These are phyloP conservation scores for Sutorius eximius DNA, from an alignment of 1,284 basidiomycete genomes.

Conservation along the genomic window DNA sequence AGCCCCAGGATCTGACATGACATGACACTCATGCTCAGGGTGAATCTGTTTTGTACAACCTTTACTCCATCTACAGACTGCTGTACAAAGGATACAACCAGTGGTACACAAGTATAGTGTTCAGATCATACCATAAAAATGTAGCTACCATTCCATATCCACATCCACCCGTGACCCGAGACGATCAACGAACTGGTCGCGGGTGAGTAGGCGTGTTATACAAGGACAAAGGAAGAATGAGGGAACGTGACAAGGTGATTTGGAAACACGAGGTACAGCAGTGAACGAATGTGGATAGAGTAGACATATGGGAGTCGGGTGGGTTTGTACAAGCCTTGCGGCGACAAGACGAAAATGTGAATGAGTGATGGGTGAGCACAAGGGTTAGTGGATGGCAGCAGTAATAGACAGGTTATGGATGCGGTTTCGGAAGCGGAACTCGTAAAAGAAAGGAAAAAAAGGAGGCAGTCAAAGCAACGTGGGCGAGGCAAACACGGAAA, in stretches of 20 bases:
- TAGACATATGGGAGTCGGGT: neutral
- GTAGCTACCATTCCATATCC: conserved; percentile 8
- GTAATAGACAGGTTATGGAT: neutral
- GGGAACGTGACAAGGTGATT: neutral
- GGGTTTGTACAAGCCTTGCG: conserved; percentile 9
- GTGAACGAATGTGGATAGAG: conserved; percentile 3
- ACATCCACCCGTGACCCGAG: neutral
- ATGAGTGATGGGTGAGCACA: conserved; percentile 8
- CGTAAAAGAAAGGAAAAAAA: neutral
- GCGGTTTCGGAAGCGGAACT: neutral
- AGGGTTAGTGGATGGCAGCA: neutral
- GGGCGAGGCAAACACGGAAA: neutral
- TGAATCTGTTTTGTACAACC: neutral
- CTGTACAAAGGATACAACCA: conserved; percentile 23
- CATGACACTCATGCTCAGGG: neutral
- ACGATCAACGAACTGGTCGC: conserved; percentile 13
- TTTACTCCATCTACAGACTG: conserved; percentile 22
- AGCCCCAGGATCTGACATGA: neutral
- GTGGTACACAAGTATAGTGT: conserved; percentile 22
- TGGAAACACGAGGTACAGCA: neutral
- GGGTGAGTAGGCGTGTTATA: conserved; percentile 12
- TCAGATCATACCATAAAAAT: conserved; percentile 19
- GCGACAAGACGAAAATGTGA: conserved; percentile 1
- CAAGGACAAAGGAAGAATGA: conserved; percentile 14
- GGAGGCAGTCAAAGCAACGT: neutral